Conservation (phyloP, 352 stramenopile species). For the Phytophthora sojae region DNA sequence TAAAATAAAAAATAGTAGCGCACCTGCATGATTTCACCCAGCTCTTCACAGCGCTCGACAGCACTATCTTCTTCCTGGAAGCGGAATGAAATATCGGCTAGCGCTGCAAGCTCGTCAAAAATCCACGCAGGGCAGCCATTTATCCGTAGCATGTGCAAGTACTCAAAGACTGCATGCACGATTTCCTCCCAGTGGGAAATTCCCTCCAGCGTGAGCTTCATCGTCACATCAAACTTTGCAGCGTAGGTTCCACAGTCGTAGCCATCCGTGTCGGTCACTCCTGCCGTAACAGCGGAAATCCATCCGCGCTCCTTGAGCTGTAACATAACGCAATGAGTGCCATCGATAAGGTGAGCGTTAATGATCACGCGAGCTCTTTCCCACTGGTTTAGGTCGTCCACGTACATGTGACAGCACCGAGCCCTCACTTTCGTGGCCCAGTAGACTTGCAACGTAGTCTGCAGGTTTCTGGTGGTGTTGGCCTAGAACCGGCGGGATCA, state of each 20-base stretch:
- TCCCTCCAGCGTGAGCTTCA: slow-evolving; percentile 73
- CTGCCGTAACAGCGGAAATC: slow-evolving; percentile 80
- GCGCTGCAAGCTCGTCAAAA: slow-evolving; percentile 74
- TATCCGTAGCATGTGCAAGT: slow-evolving; percentile 61
- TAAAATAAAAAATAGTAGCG: background rate
- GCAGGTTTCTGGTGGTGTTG: slow-evolving; percentile 78
- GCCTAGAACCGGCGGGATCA: slow-evolving; percentile 77
- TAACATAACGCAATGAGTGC: background rate
- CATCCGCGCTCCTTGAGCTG: slow-evolving; percentile 82
- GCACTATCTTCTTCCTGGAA: slow-evolving; percentile 80
- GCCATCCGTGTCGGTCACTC: slow-evolving; percentile 75
- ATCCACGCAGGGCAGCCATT: slow-evolving; percentile 71
- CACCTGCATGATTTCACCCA: slow-evolving; percentile 82
- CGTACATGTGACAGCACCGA: slow-evolving; percentile 82
- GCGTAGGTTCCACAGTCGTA: slow-evolving; percentile 76
- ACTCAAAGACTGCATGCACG: slow-evolving; percentile 71
- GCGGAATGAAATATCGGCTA: slow-evolving; percentile 76
- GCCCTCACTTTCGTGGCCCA: slow-evolving; percentile 87
- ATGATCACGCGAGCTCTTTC: background rate
- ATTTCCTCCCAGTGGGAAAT: slow-evolving; percentile 73
- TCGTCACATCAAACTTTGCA: slow-evolving; percentile 75
- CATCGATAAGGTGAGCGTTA: background rate
- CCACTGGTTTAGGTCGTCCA: background rate
- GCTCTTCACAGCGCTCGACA: slow-evolving; percentile 72
- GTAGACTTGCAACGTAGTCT: slow-evolving; percentile 81